Base-by-base conservation (phyloP, 202 grass and related monocot species). In the Schoenoplectus triqueter region DNA sequence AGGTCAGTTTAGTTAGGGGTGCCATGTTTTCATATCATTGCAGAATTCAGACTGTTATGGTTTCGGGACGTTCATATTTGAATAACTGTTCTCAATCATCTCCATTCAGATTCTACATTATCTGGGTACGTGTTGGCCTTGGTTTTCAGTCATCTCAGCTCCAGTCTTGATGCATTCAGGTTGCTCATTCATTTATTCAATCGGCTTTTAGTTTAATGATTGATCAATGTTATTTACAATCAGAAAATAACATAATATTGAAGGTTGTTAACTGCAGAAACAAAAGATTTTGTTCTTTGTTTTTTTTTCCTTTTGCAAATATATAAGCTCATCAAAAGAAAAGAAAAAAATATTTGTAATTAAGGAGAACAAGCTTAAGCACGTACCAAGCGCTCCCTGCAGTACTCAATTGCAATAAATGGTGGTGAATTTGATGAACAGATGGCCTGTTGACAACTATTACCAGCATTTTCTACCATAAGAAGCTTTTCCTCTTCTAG, bases 401-500 rank as follows among this genome's bases (percentile, higher is more conserved):
- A 94, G 46, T 89, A 59, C 86, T 98, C 96, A 49, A 95, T 85
- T 19, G 91, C 93, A 69, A 95, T 82, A 73, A 98, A 92, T 7
- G 90, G 90, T 51, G 96, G 91, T 66, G 90, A 80, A 71, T 91
- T 91, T 49, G 91, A 83, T 85, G 84, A 92, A 51, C 91, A 94
- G 86, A 98, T 82, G 14, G 86, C 82, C 10, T 39, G 60, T 0
- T 69, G 82, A 19, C 22, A 51, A 88, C 93, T 94, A 21, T 92
- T 85, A 52, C 78, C 91, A 71, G 84, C 88, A 86, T 92, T 92
- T 83, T 94, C 80, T 69, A 99, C 87, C 93, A 94, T 99, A 21
- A 99, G 83, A 62, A 80, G 88, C 64, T 71, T 83, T 9, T 40
- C 54, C 60, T 67, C 80, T 49, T 82, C 51, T 56, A 18, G 11